Evolutionary conservation across 129 eudicot species (phyloP).

Genomic region (Ambrosia trifida): DNA sequence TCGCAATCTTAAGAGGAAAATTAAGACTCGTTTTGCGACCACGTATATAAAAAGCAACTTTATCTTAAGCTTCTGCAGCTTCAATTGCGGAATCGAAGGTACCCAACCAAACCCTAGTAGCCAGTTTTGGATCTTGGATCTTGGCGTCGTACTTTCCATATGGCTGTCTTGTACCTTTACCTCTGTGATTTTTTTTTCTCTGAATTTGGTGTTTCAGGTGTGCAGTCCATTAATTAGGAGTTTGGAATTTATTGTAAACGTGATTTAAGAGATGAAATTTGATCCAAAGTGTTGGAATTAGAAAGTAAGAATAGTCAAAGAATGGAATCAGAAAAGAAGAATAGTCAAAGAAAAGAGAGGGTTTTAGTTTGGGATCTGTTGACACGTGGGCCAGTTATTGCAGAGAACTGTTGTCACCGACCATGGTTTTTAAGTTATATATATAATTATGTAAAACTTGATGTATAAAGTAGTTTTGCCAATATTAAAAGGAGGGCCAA

Average conservation of each 20-base stretch:
- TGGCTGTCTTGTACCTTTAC: conserved; percentile 18
- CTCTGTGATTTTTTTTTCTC: neutral
- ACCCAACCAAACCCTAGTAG: conserved; percentile 31
- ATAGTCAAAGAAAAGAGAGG: no score
- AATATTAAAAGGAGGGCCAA: no score
- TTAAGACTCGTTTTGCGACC: conserved; percentile 21
- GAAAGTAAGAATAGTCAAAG: no score
- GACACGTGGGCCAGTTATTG: no score
- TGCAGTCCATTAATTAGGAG: neutral
- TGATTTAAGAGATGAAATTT: neutral
- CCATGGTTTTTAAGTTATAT: no score
- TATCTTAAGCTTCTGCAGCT: conserved; percentile 31
- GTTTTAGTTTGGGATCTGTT: no score
- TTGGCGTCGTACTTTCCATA: conserved; percentile 39
- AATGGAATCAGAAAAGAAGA: no score
- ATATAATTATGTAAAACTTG: no score
- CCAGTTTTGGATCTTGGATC: conserved; percentile 36
- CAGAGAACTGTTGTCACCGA: no score
- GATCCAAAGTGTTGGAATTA: neutral
- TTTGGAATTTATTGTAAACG: no score
- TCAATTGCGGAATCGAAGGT: conserved; percentile 26
- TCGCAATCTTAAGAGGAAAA: conserved; percentile 22
- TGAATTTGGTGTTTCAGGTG: conserved; percentile 13
- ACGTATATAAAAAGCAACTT: conserved; percentile 25
- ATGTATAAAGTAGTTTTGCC: no score